Base-by-base conservation (phyloP, 225 moss, liverwort and hornwort species). In the Bryoerythrophyllum caledonicum region DNA sequence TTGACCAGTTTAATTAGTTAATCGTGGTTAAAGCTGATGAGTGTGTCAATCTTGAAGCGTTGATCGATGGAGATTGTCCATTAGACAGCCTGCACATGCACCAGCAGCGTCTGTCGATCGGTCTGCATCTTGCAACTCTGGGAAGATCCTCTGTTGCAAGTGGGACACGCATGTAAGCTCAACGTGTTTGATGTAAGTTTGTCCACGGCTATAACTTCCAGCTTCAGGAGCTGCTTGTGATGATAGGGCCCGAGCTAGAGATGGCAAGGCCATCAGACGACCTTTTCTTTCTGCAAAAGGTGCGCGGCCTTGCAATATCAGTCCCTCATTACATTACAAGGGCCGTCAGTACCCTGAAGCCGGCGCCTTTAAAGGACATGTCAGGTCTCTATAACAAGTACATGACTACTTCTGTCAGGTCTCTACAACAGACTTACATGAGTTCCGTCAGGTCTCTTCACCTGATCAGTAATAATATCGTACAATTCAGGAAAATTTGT, bases 351-450 rank as follows among this genome's bases (percentile, higher is more conserved):
- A 49, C 53, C 20, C 78, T 27, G 64, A 54, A 82, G 48, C 51
- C 65, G 59, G 56, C 67, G 77, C 28, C 17, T 70, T 53, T 53
- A 74, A 65, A 58, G 70, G 43, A 25, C 35, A 51, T 25, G 74
- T 73, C 68, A 81, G 72, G 16, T 20, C 14, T 15, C 32, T n/a
- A 58, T 46, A n/a, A 12, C 28, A 57, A 48, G n/a, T n/a, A n/a
- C n/a, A n/a, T n/a, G 2, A 32, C 32, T 32, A 32, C 21, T 55
- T 56, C 25, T 6, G 77, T 62, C 68, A 56, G 68, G 27, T 17
- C 27, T 32, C 10, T n/a, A n/a, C n/a, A n/a, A n/a, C n/a, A n/a
- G n/a, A n/a, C n/a, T n/a, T 1, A 34, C 13, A 34, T 34, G 34
- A 34, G 34, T 34, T 34, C 34, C 34, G 6, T 34, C 34, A 67